A percentile compares a stretch with the other conserved stretches of the same genome.
Conservation (phyloP, 2,329 filamentous ascomycete genomes). For the Botrytis tulipae region DNA sequence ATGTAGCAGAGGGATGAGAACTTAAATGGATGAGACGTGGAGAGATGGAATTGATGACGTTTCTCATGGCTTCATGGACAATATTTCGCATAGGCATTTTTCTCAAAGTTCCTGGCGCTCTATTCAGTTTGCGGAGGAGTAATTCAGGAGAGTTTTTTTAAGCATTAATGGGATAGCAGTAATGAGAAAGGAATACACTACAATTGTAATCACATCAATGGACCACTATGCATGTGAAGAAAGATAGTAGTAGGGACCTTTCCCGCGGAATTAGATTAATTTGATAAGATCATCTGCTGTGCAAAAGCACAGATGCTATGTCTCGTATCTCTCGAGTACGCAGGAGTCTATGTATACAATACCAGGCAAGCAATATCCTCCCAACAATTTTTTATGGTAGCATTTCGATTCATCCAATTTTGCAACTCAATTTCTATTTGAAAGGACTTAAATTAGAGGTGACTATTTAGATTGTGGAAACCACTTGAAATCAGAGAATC, state of each 20-base stretch:
- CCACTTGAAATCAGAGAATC: background rate
- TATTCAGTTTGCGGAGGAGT: background rate
- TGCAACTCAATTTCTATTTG: background rate
- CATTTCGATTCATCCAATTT: background rate
- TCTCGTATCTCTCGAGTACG: background rate
- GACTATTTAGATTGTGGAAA: background rate
- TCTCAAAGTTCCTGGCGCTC: background rate
- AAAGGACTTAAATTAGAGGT: too few species aligned
- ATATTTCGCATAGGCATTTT: too few species aligned
- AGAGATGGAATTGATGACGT: rapidly evolving
- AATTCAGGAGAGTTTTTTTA: background rate
- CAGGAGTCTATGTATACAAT: background rate
- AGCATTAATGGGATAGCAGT: background rate
- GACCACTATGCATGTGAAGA: background rate
- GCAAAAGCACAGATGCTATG: background rate
- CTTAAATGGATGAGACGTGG: background rate
- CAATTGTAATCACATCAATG: background rate
- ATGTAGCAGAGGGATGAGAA: too few species aligned
- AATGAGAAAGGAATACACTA: background rate
- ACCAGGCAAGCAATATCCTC: background rate
- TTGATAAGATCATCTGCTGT: rapidly evolving
- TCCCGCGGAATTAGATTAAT: background rate
- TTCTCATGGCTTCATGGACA: background rate
- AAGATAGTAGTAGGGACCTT: rapidly evolving
- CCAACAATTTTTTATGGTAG: background rate